Conservation (phyloP, 1,284 basidiomycete species). For the Leccinum holopus region DNA sequence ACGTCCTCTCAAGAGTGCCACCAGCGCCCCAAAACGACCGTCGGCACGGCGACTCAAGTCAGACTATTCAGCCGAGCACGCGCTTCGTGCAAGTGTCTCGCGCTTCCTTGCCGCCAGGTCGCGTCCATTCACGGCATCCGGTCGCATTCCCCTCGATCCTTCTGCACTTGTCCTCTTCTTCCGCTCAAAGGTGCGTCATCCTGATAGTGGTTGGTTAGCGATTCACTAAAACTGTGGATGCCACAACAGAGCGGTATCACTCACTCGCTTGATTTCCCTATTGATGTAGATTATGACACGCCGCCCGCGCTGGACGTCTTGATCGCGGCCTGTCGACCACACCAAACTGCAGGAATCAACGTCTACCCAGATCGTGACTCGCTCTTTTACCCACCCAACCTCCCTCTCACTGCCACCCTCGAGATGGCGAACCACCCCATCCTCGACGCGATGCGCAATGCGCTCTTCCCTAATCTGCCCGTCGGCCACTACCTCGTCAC, state of each 20-base stretch:
- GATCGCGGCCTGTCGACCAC: slow-evolving; percentile 69
- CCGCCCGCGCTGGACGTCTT: slow-evolving; percentile 79
- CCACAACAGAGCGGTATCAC: slow-evolving; percentile 65
- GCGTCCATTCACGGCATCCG: slow-evolving; percentile 63
- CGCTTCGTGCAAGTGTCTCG: slow-evolving; percentile 56
- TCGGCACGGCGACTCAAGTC: slow-evolving; percentile 34
- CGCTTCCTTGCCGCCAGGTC: slow-evolving; percentile 58
- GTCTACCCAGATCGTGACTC: slow-evolving; percentile 60
- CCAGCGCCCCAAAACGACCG: slow-evolving; percentile 31
- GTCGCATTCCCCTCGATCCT: slow-evolving; percentile 69
- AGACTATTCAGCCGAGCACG: slow-evolving; percentile 50
- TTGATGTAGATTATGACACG: slow-evolving; percentile 70
- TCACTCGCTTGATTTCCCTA: slow-evolving; percentile 77
- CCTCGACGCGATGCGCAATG: slow-evolving; percentile 67
- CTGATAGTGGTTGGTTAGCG: not conserved
- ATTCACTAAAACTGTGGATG: slow-evolving; percentile 4
- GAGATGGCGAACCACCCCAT: slow-evolving; percentile 79
- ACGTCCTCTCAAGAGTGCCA: slow-evolving; percentile 43
- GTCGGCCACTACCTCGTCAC: slow-evolving; percentile 67
- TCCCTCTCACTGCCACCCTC: slow-evolving; percentile 70
- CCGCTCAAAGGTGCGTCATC: slow-evolving; percentile 61
- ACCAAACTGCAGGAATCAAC: slow-evolving; percentile 53
- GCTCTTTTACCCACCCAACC: slow-evolving; percentile 68
- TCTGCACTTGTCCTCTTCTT: slow-evolving; percentile 71
- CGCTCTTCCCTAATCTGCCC: slow-evolving; percentile 67